Evolutionary conservation across 768 basidiomycete genomes (phyloP).

Genomic region (Lactifluus rugatus): DNA sequence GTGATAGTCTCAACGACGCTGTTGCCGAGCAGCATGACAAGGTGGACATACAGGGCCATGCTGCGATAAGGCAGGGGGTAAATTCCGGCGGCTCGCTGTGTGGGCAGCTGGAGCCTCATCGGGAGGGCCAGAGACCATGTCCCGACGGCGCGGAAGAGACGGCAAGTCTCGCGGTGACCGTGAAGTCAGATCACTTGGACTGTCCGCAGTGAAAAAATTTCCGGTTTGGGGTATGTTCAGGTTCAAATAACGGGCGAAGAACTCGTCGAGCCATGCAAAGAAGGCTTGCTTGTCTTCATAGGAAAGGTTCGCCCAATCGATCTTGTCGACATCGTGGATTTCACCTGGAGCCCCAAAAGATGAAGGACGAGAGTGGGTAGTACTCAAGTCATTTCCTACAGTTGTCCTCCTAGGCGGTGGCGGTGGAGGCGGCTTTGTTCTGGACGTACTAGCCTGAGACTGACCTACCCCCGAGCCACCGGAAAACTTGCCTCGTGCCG

Average conservation of each 20-base stretch:
- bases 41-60: constrained; percentile 4
- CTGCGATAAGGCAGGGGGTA: constrained; percentile 2
- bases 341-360: not conserved
- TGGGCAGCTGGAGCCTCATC: not conserved
- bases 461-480: no score
- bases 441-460: not conserved
- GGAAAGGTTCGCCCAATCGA: constrained; percentile 66
- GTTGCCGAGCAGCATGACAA: not conserved
- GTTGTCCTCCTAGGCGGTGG: not conserved
- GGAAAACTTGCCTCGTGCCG: constrained; percentile 1
- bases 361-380: not conserved
- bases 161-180: not conserved
- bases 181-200: not conserved
- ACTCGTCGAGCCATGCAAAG: constrained; percentile 76
- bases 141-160: not conserved
- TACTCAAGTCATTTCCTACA: no score
- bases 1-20: not conserved
- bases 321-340: constrained; percentile 20
- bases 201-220: not conserved
- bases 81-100: not conserved
- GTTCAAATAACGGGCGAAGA: constrained; percentile 44
- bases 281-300: constrained; percentile 60
- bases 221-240: constrained; percentile 10
- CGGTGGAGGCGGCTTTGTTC: constrained; percentile 1
- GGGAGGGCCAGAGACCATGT: not conserved